These are phyloP conservation scores for Suillus lakei DNA, from an alignment of 768 basidiomycete genomes.

Conservation along the genomic window DNA sequence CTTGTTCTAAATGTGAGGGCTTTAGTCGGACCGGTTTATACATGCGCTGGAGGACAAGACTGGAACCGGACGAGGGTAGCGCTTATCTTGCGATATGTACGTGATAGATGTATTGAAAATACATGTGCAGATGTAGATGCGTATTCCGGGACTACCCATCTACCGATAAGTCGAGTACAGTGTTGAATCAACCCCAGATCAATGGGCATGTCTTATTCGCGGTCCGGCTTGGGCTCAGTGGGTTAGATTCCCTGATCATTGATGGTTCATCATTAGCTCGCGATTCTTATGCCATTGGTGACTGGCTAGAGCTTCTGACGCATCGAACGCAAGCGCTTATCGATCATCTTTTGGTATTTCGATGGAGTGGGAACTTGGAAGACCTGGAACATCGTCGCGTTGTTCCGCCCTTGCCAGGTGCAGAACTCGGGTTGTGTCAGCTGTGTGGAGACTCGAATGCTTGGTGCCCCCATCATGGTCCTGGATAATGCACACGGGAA, in stretches of 20 bases:
- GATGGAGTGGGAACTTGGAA: slow-evolving; percentile 1
- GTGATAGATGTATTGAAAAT: too few species aligned
- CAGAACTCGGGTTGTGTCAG: too few species aligned
- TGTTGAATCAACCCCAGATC: background rate
- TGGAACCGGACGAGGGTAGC: background rate
- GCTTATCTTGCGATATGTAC: background rate
- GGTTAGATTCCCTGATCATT: background rate
- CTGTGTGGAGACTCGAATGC: background rate
- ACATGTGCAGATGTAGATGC: too few species aligned
- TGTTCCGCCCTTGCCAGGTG: background rate
- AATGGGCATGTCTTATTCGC: background rate
- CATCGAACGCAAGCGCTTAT: background rate
- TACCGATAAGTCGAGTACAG: background rate
- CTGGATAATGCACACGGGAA: background rate
- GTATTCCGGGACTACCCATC: background rate
- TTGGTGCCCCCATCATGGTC: background rate
- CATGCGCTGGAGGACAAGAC: background rate
- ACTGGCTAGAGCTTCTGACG: background rate
- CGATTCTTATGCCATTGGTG: background rate
- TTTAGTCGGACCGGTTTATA: background rate
- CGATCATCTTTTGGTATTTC: background rate
- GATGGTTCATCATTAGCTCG: background rate
- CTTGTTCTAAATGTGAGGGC: background rate
- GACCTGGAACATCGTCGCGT: background rate
- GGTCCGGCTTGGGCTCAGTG: background rate